These are phyloP conservation scores for Oldenlandia corymbosa DNA, from an alignment of 257 asterid genomes.

Conservation along the genomic window DNA sequence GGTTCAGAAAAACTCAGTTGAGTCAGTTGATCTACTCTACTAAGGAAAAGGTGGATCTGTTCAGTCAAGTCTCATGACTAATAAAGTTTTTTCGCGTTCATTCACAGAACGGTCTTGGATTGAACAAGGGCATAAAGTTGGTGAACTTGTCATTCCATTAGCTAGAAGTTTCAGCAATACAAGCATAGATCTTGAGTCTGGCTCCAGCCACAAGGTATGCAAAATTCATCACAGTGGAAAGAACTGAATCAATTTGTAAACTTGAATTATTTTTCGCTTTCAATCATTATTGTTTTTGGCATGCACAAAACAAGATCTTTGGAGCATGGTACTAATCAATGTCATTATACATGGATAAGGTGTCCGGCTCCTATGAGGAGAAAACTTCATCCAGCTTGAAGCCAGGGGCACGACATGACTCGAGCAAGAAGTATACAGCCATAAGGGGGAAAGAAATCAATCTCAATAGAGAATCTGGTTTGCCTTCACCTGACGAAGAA, in stretches of 20 bases:
- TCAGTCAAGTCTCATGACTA: background rate
- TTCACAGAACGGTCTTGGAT: conserved; percentile 62
- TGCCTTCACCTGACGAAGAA: conserved; percentile 19
- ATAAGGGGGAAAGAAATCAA: conserved; percentile 26
- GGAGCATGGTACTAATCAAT: conserved; percentile 14
- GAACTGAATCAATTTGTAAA: no score
- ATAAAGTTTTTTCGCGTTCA: background rate
- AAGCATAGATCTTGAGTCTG: conserved; percentile 48
- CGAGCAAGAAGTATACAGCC: conserved; percentile 21
- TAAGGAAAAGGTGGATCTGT: no score
- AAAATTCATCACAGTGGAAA: background rate
- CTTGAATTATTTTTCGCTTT: no score
- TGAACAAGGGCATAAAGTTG: conserved; percentile 69
- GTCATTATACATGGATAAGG: conserved; percentile 22
- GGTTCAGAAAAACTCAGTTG: background rate
- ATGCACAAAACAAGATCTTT: no score
- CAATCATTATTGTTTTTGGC: no score
- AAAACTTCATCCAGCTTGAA: conserved; percentile 27
- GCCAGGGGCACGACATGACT: conserved; percentile 13
- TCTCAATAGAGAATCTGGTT: conserved; percentile 19
- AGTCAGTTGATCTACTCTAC: no score
- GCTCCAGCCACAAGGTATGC: conserved; percentile 36
- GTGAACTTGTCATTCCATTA: conserved; percentile 71
- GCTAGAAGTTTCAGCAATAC: conserved; percentile 61
- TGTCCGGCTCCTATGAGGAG: conserved; percentile 24